Conservation (phyloP, 2,329 filamentous ascomycete genomes). For the Podosphaera xanthii region DNA sequence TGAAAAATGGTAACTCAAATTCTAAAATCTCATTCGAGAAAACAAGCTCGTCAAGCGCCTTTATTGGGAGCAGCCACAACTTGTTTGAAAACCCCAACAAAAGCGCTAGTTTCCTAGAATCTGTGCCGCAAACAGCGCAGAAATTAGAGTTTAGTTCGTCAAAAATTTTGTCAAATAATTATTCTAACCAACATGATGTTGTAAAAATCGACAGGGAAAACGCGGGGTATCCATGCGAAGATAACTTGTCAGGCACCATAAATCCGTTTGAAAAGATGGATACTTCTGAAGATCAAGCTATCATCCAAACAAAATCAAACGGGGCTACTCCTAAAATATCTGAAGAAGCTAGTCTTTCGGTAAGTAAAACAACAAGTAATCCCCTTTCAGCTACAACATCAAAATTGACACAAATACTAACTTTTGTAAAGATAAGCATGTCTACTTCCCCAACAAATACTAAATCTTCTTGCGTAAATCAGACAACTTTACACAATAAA, state of each 20-base stretch:
- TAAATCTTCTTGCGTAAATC: not conserved
- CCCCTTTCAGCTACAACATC: not conserved
- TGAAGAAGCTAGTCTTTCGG: not conserved
- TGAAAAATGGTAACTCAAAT: not conserved
- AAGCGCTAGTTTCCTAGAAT: not conserved
- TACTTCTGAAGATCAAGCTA: not conserved
- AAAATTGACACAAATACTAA: not conserved
- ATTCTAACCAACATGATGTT: not conserved
- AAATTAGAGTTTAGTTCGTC: not conserved
- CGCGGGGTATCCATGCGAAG: not conserved
- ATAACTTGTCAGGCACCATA: not conserved
- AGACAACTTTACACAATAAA: not conserved
- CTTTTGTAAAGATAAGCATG: not conserved
- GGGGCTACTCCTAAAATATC: not conserved
- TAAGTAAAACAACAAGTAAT: not conserved
- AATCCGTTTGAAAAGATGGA: not conserved
- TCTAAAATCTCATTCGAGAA: not conserved
- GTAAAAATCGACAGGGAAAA: not conserved
- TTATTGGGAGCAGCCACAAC: not conserved
- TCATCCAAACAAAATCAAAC: not conserved
- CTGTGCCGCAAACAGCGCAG: not conserved
- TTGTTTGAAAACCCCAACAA: not conserved
- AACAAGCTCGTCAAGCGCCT: not conserved
- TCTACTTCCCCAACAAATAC: not conserved
- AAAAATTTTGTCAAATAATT: not conserved